phyloP scores from a whole-genome alignment of 2,329 filamentous ascomycete species.

The Ceratocystis alfenasii region DNA sequence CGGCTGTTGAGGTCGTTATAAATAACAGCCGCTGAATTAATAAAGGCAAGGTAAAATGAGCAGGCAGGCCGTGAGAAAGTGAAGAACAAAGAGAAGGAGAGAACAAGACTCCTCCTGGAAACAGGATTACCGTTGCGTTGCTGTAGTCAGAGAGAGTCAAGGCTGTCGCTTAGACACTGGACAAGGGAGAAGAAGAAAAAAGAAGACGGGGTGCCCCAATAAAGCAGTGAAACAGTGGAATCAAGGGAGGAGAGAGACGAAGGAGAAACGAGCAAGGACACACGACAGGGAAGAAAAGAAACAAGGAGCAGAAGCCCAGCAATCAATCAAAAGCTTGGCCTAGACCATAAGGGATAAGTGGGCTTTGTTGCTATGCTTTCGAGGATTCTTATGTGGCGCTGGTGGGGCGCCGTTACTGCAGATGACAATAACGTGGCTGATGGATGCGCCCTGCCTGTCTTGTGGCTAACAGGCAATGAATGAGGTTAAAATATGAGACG shows the following conservation, averaged over 20 bases:
- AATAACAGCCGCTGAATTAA: conserved; percentile 1
- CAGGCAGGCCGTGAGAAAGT: neutral
- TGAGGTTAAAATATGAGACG: neutral
- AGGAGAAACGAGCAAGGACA: neutral
- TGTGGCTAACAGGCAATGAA: neutral
- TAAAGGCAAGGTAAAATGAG: neutral
- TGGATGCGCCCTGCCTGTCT: neutral
- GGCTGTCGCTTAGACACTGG: conserved; percentile 3
- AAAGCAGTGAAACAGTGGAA: conserved; percentile 2
- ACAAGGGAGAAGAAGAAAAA: conserved; percentile 7
- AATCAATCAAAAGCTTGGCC: conserved; percentile 9
- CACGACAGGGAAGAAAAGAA: neutral
- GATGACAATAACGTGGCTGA: neutral
- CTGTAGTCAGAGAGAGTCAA: conserved; percentile 10
- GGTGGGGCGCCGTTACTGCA: neutral
- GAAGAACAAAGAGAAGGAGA: neutral
- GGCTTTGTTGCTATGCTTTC: neutral
- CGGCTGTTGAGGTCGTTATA: neutral
- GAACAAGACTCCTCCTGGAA: conserved; percentile 3
- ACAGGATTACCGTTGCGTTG: conserved; percentile 4
- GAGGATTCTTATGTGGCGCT: neutral
- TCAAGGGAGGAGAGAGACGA: neutral
- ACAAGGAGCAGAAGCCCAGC: neutral
- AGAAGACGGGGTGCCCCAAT: neutral
- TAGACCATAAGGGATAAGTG: neutral